Conservation (phyloP, 1,284 basidiomycete species). For the Trichosporon coremiiforme region DNA sequence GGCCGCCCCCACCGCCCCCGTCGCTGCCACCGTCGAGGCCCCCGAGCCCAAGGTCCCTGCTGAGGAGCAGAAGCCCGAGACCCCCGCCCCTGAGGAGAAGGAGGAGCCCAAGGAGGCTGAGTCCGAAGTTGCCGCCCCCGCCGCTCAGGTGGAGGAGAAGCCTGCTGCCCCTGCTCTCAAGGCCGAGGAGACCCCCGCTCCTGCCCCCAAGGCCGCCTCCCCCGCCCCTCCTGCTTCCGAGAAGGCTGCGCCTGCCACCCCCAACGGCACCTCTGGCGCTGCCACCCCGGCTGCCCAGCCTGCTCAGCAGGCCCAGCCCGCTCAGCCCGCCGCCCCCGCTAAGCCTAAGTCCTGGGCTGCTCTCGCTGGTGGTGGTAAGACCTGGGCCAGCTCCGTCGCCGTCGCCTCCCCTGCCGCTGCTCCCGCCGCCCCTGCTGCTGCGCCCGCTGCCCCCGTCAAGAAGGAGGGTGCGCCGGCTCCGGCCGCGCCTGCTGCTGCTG, state of each 20-base stretch:
- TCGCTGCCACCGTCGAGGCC: constrained; percentile 38
- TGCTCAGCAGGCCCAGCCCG: constrained; percentile 23
- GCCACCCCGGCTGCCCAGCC: constrained; percentile 43
- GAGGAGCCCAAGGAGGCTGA: constrained; percentile 35
- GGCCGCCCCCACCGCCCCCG: constrained; percentile 36
- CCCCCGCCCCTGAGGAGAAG: constrained; percentile 21
- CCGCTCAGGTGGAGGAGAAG: constrained; percentile 27
- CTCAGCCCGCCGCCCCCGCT: constrained; percentile 26
- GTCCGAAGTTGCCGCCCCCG: constrained; percentile 30
- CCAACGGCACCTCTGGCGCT: constrained; percentile 38
- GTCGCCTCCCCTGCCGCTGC: constrained; percentile 33
- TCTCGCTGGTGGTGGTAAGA: constrained; percentile 13
- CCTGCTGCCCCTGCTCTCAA: constrained; percentile 35
- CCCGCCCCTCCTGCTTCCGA: constrained; percentile 15
- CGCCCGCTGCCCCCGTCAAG: constrained; percentile 26
- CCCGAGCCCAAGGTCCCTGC: constrained; percentile 31
- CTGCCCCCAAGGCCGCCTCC: constrained; percentile 53
- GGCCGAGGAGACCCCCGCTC: constrained; percentile 51
- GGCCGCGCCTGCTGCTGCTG: constrained; percentile 35
- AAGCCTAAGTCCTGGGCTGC: constrained; percentile 19
- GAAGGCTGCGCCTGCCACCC: constrained; percentile 26
- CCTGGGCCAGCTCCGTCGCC: constrained; percentile 15
- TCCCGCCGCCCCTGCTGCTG: constrained; percentile 32
- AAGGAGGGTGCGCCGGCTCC: constrained; percentile 27
- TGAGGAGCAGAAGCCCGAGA: constrained; percentile 19